phyloP scores from a whole-genome alignment of 108 stramenopile genomes.

The Parietichytrium sp. region DNA sequence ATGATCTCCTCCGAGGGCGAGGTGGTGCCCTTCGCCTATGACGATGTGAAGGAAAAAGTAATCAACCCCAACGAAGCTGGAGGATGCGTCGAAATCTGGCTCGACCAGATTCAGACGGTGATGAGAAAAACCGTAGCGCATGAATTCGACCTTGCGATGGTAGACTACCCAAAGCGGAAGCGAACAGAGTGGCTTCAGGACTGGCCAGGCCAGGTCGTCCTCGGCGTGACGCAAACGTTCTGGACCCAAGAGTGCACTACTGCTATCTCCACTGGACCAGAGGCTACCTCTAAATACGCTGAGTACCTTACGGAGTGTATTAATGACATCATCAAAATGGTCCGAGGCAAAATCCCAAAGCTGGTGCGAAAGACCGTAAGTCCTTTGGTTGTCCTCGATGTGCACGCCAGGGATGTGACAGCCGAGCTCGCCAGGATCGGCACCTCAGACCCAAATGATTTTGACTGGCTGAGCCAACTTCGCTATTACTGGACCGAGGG shows the following conservation, averaged over 20 bases:
- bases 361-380: not conserved
- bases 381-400: slow-evolving; percentile 28
- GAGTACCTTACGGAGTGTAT: slow-evolving; percentile 48
- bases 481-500: slow-evolving; percentile 1
- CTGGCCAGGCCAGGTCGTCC: slow-evolving; percentile 67
- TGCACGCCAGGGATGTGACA: slow-evolving; percentile 33
- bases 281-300: slow-evolving; percentile 37
- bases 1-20: slow-evolving; percentile 67
- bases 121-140: slow-evolving; percentile 64
- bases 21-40: slow-evolving; percentile 48
- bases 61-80: slow-evolving; percentile 67
- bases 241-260: slow-evolving; percentile 62
- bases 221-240: slow-evolving; percentile 58
- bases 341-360: not conserved
- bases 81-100: slow-evolving; percentile 63
- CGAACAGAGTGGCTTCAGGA: slow-evolving; percentile 60
- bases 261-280: slow-evolving; percentile 16
- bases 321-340: slow-evolving; percentile 40
- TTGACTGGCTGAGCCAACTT: not conserved
- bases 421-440: not conserved
- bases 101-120: slow-evolving; percentile 59
- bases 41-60: slow-evolving; percentile 54
- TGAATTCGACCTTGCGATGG: slow-evolving; percentile 52
- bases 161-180: slow-evolving; percentile 53
- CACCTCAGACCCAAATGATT: not conserved